These are phyloP conservation scores for Amaranthus cruentus DNA, from an alignment of 148 eudicot genomes.

Conservation along the genomic window DNA sequence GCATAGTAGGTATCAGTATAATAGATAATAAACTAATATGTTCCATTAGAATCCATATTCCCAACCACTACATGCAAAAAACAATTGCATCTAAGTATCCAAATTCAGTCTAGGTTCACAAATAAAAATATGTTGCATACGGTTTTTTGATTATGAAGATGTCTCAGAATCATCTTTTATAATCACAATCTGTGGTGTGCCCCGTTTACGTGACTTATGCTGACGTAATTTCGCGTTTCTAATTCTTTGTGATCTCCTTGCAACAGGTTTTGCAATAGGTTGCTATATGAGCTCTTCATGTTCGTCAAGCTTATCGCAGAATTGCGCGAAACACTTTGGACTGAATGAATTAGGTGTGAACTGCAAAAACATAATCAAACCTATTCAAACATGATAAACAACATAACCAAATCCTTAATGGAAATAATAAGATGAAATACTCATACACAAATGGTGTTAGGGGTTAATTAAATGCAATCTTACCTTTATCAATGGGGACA, in stretches of 20 bases:
- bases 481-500: no score
- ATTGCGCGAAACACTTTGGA: constrained; percentile 11
- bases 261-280: not conserved
- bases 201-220: not conserved
- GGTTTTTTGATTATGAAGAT: not conserved
- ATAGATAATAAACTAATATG: no score
- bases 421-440: not conserved
- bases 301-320: constrained; percentile 22
- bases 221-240: constrained; percentile 1
- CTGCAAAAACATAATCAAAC: constrained; percentile 13
- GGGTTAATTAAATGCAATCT: no score
- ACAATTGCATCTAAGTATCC: no score
- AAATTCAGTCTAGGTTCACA: not conserved
- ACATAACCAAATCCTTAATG: no score
- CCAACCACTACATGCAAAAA: no score
- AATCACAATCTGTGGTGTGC: not conserved
- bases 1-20: no score
- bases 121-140: no score
- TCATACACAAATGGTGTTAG: not conserved
- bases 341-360: constrained; percentile 15
- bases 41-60: no score
- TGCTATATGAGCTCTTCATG: constrained; percentile 1
- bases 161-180: constrained; percentile 1
- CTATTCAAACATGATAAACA: no score
- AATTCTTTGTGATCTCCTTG: constrained; percentile 27